Evolutionary conservation across 176 grass and related monocot species (phyloP).

Genomic region (Avena atlantica): DNA sequence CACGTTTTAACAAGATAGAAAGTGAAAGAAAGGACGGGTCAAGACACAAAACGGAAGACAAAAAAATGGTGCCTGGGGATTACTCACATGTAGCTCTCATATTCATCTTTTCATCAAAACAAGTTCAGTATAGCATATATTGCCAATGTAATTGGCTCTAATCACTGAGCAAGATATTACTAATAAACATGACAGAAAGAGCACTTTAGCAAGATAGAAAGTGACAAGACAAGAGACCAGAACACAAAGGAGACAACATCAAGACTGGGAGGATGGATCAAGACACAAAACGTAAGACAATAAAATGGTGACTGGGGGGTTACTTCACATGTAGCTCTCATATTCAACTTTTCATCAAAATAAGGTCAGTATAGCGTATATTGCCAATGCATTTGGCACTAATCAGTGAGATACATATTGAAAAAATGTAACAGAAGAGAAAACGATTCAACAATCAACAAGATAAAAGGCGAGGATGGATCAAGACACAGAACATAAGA

Average conservation of each 20-base stretch:
- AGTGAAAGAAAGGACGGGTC: not conserved
- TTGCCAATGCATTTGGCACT: constrained; percentile 44
- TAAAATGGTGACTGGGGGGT: not conserved
- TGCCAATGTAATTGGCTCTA: constrained; percentile 47
- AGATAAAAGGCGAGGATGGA: not conserved
- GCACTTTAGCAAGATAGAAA: not conserved
- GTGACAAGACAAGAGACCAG: not conserved
- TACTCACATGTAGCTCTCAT: constrained; percentile 47
- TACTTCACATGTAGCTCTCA: constrained; percentile 9
- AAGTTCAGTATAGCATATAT: constrained; percentile 59
- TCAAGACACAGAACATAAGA: not conserved
- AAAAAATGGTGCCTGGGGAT: not conserved
- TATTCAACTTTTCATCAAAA: constrained; percentile 34
- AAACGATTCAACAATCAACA: not conserved
- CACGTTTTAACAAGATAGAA: not conserved
- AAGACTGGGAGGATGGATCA: not conserved
- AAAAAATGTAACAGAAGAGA: not conserved
- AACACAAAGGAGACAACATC: not conserved
- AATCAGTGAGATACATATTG: constrained; percentile 45
- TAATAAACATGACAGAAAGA: not conserved
- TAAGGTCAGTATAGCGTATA: constrained; percentile 58
- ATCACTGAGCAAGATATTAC: constrained; percentile 48
- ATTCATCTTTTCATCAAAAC: constrained; percentile 37
- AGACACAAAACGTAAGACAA: not conserved
- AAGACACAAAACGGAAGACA: not conserved